A percentile compares a stretch with the other conserved stretches of the same genome.
Conservation (phyloP, 169 alveolate species). For the Perkinsus olseni region DNA sequence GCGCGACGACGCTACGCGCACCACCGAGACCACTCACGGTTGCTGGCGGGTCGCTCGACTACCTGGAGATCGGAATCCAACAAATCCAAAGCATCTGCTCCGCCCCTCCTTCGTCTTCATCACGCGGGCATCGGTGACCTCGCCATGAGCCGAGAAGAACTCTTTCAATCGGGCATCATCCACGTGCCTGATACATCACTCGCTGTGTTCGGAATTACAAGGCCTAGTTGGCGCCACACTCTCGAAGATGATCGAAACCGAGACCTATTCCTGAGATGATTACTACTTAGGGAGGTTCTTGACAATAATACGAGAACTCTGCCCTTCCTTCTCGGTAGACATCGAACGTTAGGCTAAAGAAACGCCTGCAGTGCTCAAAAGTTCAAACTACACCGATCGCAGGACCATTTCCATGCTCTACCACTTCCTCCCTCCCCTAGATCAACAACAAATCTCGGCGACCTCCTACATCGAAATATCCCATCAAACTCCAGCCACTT, state of each 20-base stretch:
- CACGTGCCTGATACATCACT: neutral
- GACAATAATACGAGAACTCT: neutral
- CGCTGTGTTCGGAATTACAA: no score
- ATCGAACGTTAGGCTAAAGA: neutral
- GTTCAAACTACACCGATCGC: no score
- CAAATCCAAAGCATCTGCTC: neutral
- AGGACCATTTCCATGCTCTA: no score
- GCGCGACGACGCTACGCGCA: no score
- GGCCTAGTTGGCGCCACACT: no score
- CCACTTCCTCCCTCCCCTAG: no score
- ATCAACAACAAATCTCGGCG: no score
- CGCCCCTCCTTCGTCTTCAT: neutral
- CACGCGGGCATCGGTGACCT: neutral
- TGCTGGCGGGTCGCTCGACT: neutral
- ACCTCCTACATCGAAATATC: no score
- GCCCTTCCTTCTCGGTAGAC: neutral
- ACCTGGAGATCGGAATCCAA: neutral
- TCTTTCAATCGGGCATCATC: neutral
- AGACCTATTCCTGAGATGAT: neutral
- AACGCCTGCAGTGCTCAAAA: neutral
- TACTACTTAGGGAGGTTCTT: neutral
- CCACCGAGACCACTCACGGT: no score
- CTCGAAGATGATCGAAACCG: no score
- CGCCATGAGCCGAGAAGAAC: neutral
- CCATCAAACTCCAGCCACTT: no score